Conservation (phyloP, 805 yeast species). For the Kockiozyma suomiensis region DNA sequence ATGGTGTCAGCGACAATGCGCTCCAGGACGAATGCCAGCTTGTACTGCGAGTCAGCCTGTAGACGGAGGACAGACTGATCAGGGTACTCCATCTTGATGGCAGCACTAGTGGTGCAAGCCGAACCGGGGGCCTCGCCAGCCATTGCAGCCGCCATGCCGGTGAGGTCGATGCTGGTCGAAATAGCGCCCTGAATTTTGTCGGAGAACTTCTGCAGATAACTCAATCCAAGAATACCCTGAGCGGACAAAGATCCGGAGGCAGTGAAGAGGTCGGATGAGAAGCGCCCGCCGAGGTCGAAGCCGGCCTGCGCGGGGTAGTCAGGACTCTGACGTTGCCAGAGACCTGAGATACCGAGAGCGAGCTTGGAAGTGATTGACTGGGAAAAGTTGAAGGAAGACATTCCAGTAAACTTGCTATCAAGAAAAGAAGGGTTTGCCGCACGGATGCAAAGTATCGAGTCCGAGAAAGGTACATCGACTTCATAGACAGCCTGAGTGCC, state of each 20-base stretch:
- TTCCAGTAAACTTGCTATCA: constrained; percentile 82
- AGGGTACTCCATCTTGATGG: constrained; percentile 98
- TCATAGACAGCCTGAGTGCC: constrained; percentile 81
- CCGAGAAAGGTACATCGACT: constrained; percentile 91
- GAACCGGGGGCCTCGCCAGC: constrained; percentile 80
- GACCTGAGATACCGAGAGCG: constrained; percentile 88
- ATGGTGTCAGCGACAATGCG: constrained; percentile 91
- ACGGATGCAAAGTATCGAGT: constrained; percentile 86
- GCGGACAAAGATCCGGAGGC: constrained; percentile 93
- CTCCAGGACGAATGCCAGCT: constrained; percentile 87
- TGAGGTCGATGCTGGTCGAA: constrained; percentile 67
- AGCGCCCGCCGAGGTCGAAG: constrained; percentile 86
- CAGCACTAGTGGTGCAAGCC: constrained; percentile 90
- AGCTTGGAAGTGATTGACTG: constrained; percentile 85
- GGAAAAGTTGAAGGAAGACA: constrained; percentile 84
- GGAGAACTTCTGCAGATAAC: constrained; percentile 92
- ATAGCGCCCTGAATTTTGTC: constrained; percentile 94
- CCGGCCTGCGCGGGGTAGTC: constrained; percentile 89
- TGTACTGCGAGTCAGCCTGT: constrained; percentile 87
- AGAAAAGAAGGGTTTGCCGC: constrained; percentile 83
- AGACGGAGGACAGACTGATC: constrained; percentile 89
- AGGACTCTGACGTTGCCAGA: constrained; percentile 64
- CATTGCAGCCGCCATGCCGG: constrained; percentile 52
- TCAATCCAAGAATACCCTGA: constrained; percentile 79
- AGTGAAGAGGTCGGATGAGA: constrained; percentile 85